Evolutionary conservation across 1,139 yeast species (phyloP), one percentile per base, ranked within the genome.

Genomic region (Yamadazyma triangularis): DNA sequence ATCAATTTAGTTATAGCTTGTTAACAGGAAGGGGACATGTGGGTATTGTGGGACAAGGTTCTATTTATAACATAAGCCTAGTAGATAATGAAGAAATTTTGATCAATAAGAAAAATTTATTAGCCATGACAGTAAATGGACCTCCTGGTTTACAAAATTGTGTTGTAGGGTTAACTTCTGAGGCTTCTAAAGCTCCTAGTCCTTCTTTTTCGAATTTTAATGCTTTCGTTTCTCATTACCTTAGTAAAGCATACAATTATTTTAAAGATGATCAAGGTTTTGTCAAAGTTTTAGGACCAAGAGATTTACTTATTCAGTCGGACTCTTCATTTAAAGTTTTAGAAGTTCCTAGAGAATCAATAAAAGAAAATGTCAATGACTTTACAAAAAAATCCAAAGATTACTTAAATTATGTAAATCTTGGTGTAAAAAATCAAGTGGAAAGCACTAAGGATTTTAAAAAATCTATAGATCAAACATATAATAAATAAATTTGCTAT

Each of bases 1-100:
- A 40, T 27, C 48, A 48, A 25, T 35, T 51, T 3, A 78, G 77
- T 0, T 77, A 66, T 43, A 56, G 66, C 1, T 56, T 73, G 24
- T 42, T 77, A 7, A 64, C 71, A 21, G 86, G 86, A 0, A 58
- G 85, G 38, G 86, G 86, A 0, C 69, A 65, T 32, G 64, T 65
- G 2, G 79, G 77, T 2, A 41, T 79, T n/a, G 69, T 65, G 11
- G 84, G 82, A 1, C 56, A 59, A 19, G 84, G 85, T 1, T 61
- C 72, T n/a, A 53, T 78, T 13, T 75, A 75, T 49, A 66, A 64
- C 35, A 53, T 77, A 21, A 60, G 58, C 22, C 51, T 79, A 15
- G 58, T 48, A 4, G 64, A 56, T 11, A 64, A 54, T 11, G 84
- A 79, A 42, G 72, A 71, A 30, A 51, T 77, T 13, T 50, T 75